Percentiles rank a stretch among this genome's conserved stretches.
phyloP scores from a whole-genome alignment of 2,329 filamentous ascomycete species.

The Neofusicoccum parvum region DNA sequence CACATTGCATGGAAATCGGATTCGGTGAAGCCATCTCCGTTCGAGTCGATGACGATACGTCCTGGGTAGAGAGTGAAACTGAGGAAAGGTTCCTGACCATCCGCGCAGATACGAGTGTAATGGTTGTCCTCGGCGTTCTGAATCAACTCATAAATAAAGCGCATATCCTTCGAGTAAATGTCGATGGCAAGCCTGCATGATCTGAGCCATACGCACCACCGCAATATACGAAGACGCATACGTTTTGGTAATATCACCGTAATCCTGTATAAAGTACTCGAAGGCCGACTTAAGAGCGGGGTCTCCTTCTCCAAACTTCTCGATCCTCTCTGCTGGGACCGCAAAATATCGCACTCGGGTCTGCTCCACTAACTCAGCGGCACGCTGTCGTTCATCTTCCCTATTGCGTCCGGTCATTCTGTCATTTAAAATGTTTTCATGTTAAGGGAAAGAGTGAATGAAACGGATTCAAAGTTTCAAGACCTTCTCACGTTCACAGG shows the following conservation, averaged over 20 bases:
- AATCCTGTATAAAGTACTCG: background rate
- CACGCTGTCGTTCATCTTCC: too few species aligned
- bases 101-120: slow-evolving; percentile 24
- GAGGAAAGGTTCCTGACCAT: slow-evolving; percentile 25
- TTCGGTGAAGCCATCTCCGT: slow-evolving; percentile 46
- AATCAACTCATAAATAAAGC: slow-evolving; percentile 35
- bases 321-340: too few species aligned
- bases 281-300: too few species aligned
- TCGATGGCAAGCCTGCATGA: slow-evolving; percentile 26
- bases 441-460: background rate
- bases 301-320: too few species aligned
- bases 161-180: slow-evolving; percentile 31
- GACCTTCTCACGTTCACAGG: too few species aligned
- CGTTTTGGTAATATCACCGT: background rate
- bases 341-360: too few species aligned
- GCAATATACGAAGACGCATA: background rate
- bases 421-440: too few species aligned
- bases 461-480: too few species aligned
- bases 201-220: background rate
- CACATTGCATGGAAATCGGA: slow-evolving; percentile 44
- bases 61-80: slow-evolving; percentile 28
- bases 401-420: too few species aligned
- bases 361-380: too few species aligned
- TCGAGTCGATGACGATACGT: slow-evolving; percentile 47
- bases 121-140: slow-evolving; percentile 49